Conservation (phyloP, 306 rosid species). For the Castanea mollissima region DNA sequence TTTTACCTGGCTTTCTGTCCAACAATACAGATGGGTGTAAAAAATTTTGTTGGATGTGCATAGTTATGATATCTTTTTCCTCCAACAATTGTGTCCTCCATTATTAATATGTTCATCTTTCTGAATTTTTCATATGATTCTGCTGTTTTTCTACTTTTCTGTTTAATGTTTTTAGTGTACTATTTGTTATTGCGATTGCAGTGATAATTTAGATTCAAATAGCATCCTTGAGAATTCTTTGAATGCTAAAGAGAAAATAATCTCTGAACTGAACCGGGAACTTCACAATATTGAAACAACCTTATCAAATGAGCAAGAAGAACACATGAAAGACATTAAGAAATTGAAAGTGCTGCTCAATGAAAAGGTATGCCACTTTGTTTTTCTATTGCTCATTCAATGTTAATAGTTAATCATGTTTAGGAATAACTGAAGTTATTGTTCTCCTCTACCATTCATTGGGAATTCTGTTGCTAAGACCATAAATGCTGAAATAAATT, state of each 20-base stretch:
- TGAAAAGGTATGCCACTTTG: slow-evolving; percentile 56
- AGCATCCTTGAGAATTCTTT: slow-evolving; percentile 85
- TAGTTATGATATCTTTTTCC: not conserved
- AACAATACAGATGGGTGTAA: not conserved
- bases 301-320: slow-evolving; percentile 80
- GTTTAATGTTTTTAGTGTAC: slow-evolving; percentile 13
- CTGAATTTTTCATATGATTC: not conserved
- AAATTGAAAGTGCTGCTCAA: slow-evolving; percentile 72
- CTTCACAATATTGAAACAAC: slow-evolving; percentile 88
- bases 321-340: slow-evolving; percentile 84
- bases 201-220: slow-evolving; percentile 76
- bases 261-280: slow-evolving; percentile 93
- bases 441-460: not conserved
- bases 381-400: not conserved
- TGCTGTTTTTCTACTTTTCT: not conserved
- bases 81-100: not conserved
- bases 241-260: slow-evolving; percentile 89
- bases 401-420: not conserved
- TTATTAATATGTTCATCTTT: not conserved
- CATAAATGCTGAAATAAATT: slow-evolving; percentile 3
- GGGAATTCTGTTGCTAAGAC: not conserved
- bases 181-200: slow-evolving; percentile 40
- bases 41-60: not conserved
- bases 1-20: not conserved
- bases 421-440: not conserved